Base-by-base conservation (phyloP, 2,329 filamentous ascomycete species). In the Ustulina deusta region DNA sequence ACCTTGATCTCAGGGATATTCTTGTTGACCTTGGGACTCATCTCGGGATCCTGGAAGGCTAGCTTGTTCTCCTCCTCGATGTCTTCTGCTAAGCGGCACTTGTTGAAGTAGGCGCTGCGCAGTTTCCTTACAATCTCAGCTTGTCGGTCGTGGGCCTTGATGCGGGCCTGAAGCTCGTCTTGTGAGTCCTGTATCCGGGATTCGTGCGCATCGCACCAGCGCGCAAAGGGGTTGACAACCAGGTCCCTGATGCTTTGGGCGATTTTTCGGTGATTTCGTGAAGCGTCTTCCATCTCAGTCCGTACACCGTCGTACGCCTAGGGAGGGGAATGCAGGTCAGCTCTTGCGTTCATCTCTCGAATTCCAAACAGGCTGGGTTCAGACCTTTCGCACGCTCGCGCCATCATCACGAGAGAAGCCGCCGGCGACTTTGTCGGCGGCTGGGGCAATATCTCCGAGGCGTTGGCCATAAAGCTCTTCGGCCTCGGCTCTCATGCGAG, bases 41-140 rank as follows among this genome's bases (percentile, higher is more conserved):
- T 84, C 74, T 91, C 88, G 1, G 94, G 93, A 72, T 94, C 93
- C 79, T 97, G 94, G 81, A 99, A 99, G 44, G 94, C 96, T 63
- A 99, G 87, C 82, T 99, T 98, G 80, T 97, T 97, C 84, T 99
- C 97, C 81, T 99, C 96, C 79, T 99, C 96, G 68, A 98, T 83
- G 78, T 99, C 96, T 79, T 99, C 97, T 6, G 98, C 91, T 69
- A 97, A 84, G 57, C 97, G 91, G 79, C 96, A 99, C 82, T 98
- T 99, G 85, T 98, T 99, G 87, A 98, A 98, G 82, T 99, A 99
- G 74, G 93, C 92, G 80, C 93, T 97, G 71, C 96, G 90, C 74
- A 97, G 88, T 82, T 98, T 98, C 85, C 94, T 93, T 69, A 97
- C 93, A 22, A 87, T 81, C 70, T 99, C 96, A 66, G 92, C 91